Evolutionary conservation across 306 rosid species (phyloP).

Genomic region (Acacia crassicarpa): DNA sequence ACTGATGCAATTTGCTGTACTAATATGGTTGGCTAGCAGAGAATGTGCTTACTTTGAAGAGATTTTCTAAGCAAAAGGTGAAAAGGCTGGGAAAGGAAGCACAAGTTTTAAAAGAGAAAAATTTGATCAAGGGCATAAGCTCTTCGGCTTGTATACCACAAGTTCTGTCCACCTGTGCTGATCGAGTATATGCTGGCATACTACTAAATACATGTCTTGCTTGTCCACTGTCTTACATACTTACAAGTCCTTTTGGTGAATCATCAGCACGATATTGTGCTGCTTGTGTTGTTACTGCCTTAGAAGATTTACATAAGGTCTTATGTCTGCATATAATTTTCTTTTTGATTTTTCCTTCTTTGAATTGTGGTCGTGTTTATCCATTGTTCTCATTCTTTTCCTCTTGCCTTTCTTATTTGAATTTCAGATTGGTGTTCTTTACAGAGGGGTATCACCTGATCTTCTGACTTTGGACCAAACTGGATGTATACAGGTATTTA

Average conservation of each 20-base stretch:
- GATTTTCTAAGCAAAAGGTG: slow-evolving; percentile 80
- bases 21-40: slow-evolving; percentile 53
- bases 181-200: slow-evolving; percentile 70
- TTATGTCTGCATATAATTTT: slow-evolving; percentile 25
- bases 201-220: slow-evolving; percentile 72
- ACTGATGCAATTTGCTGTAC: slow-evolving; percentile 42
- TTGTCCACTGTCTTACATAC: slow-evolving; percentile 85
- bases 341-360: slow-evolving; percentile 8
- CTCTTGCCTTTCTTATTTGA: slow-evolving; percentile 37
- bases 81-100: slow-evolving; percentile 82
- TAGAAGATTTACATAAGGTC: slow-evolving; percentile 91
- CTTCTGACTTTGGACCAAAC: slow-evolving; percentile 80
- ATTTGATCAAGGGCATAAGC: slow-evolving; percentile 63
- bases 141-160: slow-evolving; percentile 71
- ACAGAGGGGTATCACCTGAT: slow-evolving; percentile 92
- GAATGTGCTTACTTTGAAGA: slow-evolving; percentile 73
- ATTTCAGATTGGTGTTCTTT: slow-evolving; percentile 86
- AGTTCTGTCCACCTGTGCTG: slow-evolving; percentile 76
- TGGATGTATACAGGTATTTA: slow-evolving; percentile 76
- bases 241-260: slow-evolving; percentile 74
- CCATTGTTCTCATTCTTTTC: slow-evolving; percentile 19
- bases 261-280: slow-evolving; percentile 66
- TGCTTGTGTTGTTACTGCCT: slow-evolving; percentile 71
- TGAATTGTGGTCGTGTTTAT: slow-evolving; percentile 7
- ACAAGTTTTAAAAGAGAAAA: slow-evolving; percentile 79